phyloP scores from a whole-genome alignment of 2,329 filamentous ascomycete genomes.

The Xylariaceae sp. region DNA sequence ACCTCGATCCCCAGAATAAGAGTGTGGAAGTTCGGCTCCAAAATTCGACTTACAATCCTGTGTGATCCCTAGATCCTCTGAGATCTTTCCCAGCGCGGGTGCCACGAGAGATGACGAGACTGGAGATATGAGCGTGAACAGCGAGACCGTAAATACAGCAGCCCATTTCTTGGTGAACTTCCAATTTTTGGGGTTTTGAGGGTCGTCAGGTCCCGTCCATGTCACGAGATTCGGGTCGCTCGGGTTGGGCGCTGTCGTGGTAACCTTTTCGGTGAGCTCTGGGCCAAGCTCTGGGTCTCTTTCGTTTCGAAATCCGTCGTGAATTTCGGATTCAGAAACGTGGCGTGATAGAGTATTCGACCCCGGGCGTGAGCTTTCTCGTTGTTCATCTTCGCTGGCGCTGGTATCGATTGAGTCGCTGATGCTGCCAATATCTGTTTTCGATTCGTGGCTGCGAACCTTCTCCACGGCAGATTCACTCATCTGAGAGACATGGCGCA shows the following conservation, averaged over 20 bases:
- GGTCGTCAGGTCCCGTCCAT: conserved; percentile 50
- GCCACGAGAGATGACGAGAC: conserved; percentile 54
- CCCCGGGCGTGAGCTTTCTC: background rate
- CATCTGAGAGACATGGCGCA: background rate
- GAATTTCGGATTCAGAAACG: conserved; percentile 34
- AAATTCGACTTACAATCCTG: conserved; percentile 29
- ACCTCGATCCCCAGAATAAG: background rate
- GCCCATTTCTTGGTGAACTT: conserved; percentile 49
- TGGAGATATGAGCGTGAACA: conserved; percentile 56
- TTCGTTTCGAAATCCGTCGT: conserved; percentile 36
- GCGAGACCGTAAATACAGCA: conserved; percentile 47
- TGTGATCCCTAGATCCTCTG: conserved; percentile 48
- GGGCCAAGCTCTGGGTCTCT: conserved; percentile 34
- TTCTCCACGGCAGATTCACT: conserved; percentile 11
- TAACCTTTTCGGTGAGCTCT: conserved; percentile 20
- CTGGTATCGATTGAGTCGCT: conserved; percentile 4
- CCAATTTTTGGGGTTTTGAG: conserved; percentile 53
- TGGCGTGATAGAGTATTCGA: conserved; percentile 29
- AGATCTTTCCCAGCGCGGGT: conserved; percentile 45
- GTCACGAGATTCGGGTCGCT: conserved; percentile 39
- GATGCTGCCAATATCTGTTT: conserved; percentile 9
- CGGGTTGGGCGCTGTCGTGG: conserved; percentile 24
- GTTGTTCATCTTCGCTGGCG: background rate
- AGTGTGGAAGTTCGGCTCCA: background rate
- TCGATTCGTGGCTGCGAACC: conserved; percentile 7